These are phyloP conservation scores for Crassisporium funariophilum DNA, from an alignment of 768 basidiomycete species.

Conservation along the genomic window DNA sequence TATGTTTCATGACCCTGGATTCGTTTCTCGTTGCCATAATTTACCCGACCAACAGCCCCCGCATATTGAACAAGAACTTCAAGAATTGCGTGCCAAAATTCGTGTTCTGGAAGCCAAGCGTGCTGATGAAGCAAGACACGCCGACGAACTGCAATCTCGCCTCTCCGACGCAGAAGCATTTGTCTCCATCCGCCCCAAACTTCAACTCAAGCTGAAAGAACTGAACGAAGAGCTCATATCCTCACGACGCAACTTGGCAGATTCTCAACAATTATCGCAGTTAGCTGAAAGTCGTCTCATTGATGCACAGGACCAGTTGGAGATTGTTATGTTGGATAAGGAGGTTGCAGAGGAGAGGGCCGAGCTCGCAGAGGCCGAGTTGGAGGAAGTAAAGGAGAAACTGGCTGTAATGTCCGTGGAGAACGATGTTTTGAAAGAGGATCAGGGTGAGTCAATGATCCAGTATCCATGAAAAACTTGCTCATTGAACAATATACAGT, in stretches of 20 bases:
- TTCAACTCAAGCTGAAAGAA: slow-evolving; percentile 83
- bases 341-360: slow-evolving; percentile 95
- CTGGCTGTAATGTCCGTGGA: slow-evolving; percentile 83
- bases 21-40: neutral
- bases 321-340: slow-evolving; percentile 94
- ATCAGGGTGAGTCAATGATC: slow-evolving; percentile 28
- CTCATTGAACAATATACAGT: too few species aligned
- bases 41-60: slow-evolving; percentile 16
- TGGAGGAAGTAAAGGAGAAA: slow-evolving; percentile 79
- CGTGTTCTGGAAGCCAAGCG: slow-evolving; percentile 87
- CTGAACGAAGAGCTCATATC: slow-evolving; percentile 80
- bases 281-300: slow-evolving; percentile 69
- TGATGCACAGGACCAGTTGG: slow-evolving; percentile 87
- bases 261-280: slow-evolving; percentile 72
- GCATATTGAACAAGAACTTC: slow-evolving; percentile 62
- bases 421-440: slow-evolving; percentile 74
- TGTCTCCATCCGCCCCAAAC: slow-evolving; percentile 82
- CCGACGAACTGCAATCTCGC: slow-evolving; percentile 85
- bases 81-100: slow-evolving; percentile 82
- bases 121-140: slow-evolving; percentile 80
- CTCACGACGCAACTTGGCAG: slow-evolving; percentile 74
- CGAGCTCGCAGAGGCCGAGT: slow-evolving; percentile 74
- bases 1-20: slow-evolving; percentile 12
- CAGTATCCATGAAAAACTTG: too few species aligned
- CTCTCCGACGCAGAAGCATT: slow-evolving; percentile 84